These are phyloP conservation scores for Cylindrodendrum hubeiense DNA, from an alignment of 2,329 filamentous ascomycete genomes.

Conservation along the genomic window DNA sequence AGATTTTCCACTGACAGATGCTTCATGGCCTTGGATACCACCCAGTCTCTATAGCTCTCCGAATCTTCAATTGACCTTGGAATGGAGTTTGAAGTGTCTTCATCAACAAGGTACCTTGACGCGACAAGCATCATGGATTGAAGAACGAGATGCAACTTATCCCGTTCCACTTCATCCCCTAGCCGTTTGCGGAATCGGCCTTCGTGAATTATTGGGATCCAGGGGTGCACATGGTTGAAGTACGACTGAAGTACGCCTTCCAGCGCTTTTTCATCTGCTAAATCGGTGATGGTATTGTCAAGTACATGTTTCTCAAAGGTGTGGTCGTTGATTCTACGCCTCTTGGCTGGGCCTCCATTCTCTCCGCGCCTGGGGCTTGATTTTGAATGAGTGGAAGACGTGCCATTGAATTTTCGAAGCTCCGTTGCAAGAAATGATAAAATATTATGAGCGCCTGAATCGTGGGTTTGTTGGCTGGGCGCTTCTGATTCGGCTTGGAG, in stretches of 20 bases:
- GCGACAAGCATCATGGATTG: slow-evolving; percentile 49
- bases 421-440: slow-evolving; percentile 29
- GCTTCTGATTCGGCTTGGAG: slow-evolving; percentile 14
- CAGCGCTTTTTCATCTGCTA: slow-evolving; percentile 22
- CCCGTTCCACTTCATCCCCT: slow-evolving; percentile 32
- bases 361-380: neutral
- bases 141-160: slow-evolving; percentile 47
- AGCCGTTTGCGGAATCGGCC: slow-evolving; percentile 44
- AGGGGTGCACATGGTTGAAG: slow-evolving; percentile 53
- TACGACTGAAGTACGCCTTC: slow-evolving; percentile 48
- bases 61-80: neutral
- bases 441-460: neutral
- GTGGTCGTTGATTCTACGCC: slow-evolving; percentile 13
- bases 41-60: slow-evolving; percentile 19
- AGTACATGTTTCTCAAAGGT: neutral
- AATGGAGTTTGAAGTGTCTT: slow-evolving; percentile 31
- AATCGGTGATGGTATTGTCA: neutral
- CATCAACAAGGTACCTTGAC: slow-evolving; percentile 39
- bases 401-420: slow-evolving; percentile 19
- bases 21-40: slow-evolving; percentile 45
- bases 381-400: neutral
- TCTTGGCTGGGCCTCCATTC: slow-evolving; percentile 10
- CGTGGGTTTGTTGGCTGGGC: neutral
- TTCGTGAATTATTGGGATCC: slow-evolving; percentile 54
- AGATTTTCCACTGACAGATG: slow-evolving; percentile 50